Evolutionary conservation across 2,329 filamentous ascomycete genomes (phyloP).

Genomic region (Ascomycota sp.): DNA sequence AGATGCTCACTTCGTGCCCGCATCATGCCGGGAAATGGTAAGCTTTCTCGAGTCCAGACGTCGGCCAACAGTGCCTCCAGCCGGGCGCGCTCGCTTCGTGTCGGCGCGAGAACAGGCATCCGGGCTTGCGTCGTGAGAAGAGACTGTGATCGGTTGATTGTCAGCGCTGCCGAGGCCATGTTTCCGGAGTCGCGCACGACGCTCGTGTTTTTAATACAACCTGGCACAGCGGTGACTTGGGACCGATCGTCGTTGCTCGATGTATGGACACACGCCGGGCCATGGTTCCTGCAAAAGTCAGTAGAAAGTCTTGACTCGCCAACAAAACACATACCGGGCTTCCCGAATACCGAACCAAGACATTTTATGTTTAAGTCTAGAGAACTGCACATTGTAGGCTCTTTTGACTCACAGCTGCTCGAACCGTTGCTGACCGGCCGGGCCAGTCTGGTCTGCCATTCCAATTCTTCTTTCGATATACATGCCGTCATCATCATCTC

Average conservation of each 20-base stretch:
- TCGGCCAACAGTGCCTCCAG: slow-evolving; percentile 57
- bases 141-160: slow-evolving; percentile 62
- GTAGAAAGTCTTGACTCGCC: not conserved
- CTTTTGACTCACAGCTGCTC: slow-evolving; percentile 19
- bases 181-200: slow-evolving; percentile 34
- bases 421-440: slow-evolving; percentile 22
- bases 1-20: slow-evolving; percentile 47
- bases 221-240: slow-evolving; percentile 47
- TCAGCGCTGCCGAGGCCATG: slow-evolving; percentile 19
- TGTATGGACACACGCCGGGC: slow-evolving; percentile 59
- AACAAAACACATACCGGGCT: slow-evolving; percentile 29
- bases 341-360: slow-evolving; percentile 55
- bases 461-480: slow-evolving; percentile 54
- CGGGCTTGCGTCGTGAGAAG: slow-evolving; percentile 46
- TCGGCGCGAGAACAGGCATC: slow-evolving; percentile 51
- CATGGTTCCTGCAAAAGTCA: slow-evolving; percentile 26
- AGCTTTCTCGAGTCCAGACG: slow-evolving; percentile 62
- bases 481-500: slow-evolving; percentile 80
- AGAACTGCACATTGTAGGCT: slow-evolving; percentile 36
- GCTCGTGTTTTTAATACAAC: slow-evolving; percentile 78
- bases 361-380: slow-evolving; percentile 51
- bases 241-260: slow-evolving; percentile 52
- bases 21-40: slow-evolving; percentile 71
- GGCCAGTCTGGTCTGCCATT: slow-evolving; percentile 55
- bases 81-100: slow-evolving; percentile 54